A percentile compares a stretch with the other conserved stretches of the same genome.
Evolutionary conservation across 1,284 basidiomycete genomes (phyloP).

Genomic region (Austroboletus niveus): DNA sequence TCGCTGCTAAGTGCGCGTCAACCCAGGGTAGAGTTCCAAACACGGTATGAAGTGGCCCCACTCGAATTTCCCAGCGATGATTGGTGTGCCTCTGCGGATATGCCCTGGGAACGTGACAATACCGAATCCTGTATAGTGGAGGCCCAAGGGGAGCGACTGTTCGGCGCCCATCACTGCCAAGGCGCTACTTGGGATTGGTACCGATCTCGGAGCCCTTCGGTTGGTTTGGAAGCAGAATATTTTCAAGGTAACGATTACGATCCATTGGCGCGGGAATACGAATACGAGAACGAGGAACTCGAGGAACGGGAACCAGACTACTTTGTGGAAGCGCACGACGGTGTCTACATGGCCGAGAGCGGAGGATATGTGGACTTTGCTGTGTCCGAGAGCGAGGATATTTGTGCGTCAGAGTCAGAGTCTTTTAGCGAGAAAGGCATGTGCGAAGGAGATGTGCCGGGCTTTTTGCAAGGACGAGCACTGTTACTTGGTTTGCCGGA

Average conservation of each 20-base stretch:
- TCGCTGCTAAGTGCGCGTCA: conserved; percentile 6
- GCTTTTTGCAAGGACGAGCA: conserved; percentile 47
- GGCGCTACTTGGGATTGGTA: conserved; percentile 2
- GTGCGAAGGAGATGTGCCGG: conserved; percentile 1
- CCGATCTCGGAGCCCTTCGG: background rate
- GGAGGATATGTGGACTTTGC: background rate
- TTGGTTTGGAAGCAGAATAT: conserved; percentile 4
- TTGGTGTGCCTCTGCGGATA: background rate
- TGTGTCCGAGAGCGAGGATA: background rate
- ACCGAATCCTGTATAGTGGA: conserved; percentile 4
- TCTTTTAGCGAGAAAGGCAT: background rate
- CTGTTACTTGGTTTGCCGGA: conserved; percentile 34
- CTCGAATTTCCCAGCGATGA: conserved; percentile 15
- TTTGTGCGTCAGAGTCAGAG: background rate
- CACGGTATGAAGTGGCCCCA: conserved; percentile 10
- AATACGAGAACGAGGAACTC: conserved; percentile 3
- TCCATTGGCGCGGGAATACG: background rate
- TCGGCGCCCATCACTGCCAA: background rate
- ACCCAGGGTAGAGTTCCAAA: conserved; percentile 6
- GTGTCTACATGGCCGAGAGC: background rate
- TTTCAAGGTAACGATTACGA: background rate
- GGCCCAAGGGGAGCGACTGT: background rate
- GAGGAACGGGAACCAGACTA: background rate
- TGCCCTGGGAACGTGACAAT: conserved; percentile 1
- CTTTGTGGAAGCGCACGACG: conserved; percentile 3